Base-by-base conservation (phyloP, 768 basidiomycete species). In the Gloeophyllum trabeum region DNA sequence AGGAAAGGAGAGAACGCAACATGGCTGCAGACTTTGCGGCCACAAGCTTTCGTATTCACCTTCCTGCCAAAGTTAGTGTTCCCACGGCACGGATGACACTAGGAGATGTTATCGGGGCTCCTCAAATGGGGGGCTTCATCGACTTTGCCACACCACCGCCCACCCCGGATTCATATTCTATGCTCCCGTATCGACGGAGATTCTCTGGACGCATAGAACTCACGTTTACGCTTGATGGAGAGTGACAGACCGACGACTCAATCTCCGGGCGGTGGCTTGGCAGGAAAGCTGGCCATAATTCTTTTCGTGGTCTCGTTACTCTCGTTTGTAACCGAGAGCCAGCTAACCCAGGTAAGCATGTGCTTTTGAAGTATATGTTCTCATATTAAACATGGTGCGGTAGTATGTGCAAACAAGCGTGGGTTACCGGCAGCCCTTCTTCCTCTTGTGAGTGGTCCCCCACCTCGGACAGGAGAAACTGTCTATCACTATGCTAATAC, bases 401-500 rank as follows among this genome's bases (percentile, higher is more conserved):
- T 21, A 91, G 87, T 81, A 90, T 61, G 76, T 94, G 12, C 86
- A 91, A 58, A 76, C 76, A 1, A 71, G 69, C 1, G 63, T 89
- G 23, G 75, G 67, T 24, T 99, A 86, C 62, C 70, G 79, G 41
- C 87, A 96, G 45, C 88, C 94, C 0, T 94, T 79, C 69, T 83
- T 97, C 53, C 66, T 89, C 47, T 88, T 92, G 88, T 88, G 52
- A 47, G 84, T n/a, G n/a, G n/a, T n/a, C n/a, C n/a, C n/a, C n/a
- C 56, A 13, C 6, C 35, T 6, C 5, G 6, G 28, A n/a, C 28
- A 10, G 28, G 16, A 10, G 10, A 32, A 32, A 10, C 28, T 22
- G 0, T 22, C 24, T n/a, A 18, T 18, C 6, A n/a, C 23, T 12
- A 39, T 4, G 6, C 38, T 18, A 35, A 37, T 38, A 43, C 42